These are phyloP conservation scores for Pseudogymnoascus sp. DNA, from an alignment of 2,329 filamentous ascomycete genomes.

Conservation along the genomic window DNA sequence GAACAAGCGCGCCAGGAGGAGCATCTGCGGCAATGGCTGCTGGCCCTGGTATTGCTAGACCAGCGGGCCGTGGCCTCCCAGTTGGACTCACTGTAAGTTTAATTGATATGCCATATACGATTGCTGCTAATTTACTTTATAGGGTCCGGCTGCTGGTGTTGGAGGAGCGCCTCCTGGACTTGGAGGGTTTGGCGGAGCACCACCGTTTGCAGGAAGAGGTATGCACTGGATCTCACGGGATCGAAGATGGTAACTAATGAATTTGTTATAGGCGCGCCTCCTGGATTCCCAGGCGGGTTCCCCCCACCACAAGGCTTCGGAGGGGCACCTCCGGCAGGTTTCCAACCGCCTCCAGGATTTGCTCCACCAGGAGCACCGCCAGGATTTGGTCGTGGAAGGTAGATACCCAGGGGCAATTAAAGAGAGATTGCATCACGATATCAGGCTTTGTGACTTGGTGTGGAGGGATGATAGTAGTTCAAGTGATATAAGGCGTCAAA, in stretches of 20 bases:
- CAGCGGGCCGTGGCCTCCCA: constrained; percentile 77
- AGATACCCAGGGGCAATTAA: constrained; percentile 14
- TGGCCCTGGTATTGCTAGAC: constrained; percentile 83
- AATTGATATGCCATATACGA: constrained; percentile 18
- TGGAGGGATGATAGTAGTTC: constrained; percentile 6
- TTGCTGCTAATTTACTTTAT: constrained; percentile 20
- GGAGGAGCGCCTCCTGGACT: constrained; percentile 53
- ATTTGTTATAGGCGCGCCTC: constrained; percentile 23
- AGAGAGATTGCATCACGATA: constrained; percentile 7
- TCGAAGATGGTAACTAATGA: constrained; percentile 5
- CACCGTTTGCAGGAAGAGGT: constrained; percentile 46
- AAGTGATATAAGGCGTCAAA: constrained; percentile 9
- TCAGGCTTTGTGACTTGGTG: constrained; percentile 6
- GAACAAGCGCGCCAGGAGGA: constrained; percentile 64
- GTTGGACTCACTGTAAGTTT: constrained; percentile 68
- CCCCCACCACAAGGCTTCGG: constrained; percentile 44
- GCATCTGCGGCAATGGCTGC: constrained; percentile 63
- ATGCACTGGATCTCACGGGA: constrained; percentile 31
- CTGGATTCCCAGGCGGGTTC: constrained; percentile 45
- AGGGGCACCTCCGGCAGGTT: constrained; percentile 49
- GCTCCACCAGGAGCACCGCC: constrained; percentile 41
- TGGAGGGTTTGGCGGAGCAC: constrained; percentile 41
- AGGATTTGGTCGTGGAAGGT: constrained; percentile 24
- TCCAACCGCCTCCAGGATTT: constrained; percentile 63
- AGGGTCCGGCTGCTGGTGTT: constrained; percentile 79